phyloP scores from a whole-genome alignment of 2,329 filamentous ascomycete species.

The Phyllachora maydis region DNA sequence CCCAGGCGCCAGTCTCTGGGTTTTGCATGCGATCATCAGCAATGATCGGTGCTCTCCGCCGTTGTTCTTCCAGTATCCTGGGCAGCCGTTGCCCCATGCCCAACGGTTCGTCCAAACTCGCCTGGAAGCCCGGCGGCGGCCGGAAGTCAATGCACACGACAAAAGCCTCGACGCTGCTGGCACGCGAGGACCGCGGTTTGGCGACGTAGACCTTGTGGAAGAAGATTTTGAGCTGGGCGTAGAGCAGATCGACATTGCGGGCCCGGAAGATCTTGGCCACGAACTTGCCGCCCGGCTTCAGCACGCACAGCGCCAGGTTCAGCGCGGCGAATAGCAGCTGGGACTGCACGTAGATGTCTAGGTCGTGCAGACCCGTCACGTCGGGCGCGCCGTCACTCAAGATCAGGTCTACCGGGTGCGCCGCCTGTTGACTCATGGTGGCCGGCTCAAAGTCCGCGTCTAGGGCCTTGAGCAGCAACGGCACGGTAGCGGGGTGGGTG shows the following conservation, averaged over 20 bases:
- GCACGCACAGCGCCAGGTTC: slow-evolving; percentile 79
- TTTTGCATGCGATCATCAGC: slow-evolving; percentile 24
- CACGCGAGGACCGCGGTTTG: slow-evolving; percentile 85
- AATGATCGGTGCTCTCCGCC: slow-evolving; percentile 17
- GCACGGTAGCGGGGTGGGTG: slow-evolving; percentile 88
- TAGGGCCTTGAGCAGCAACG: slow-evolving; percentile 66
- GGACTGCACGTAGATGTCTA: slow-evolving; percentile 95
- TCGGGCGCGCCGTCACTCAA: slow-evolving; percentile 91
- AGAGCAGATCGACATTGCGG: slow-evolving; percentile 86
- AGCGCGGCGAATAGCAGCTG: slow-evolving; percentile 88
- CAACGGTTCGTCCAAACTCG: slow-evolving; percentile 56
- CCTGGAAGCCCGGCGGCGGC: slow-evolving; percentile 55
- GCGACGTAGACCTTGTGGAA: slow-evolving; percentile 77
- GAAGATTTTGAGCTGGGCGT: slow-evolving; percentile 80
- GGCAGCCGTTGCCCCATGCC: slow-evolving; percentile 38
- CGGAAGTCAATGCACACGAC: slow-evolving; percentile 84
- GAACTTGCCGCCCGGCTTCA: slow-evolving; percentile 85
- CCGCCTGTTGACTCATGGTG: slow-evolving; percentile 27
- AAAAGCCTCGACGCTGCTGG: slow-evolving; percentile 91
- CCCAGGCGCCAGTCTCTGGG: slow-evolving; percentile 20
- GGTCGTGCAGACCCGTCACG: slow-evolving; percentile 87
- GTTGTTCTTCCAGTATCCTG: slow-evolving; percentile 22
- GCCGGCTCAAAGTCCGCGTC: slow-evolving; percentile 45
- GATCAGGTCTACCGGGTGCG: slow-evolving; percentile 75
- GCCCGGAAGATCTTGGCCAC: slow-evolving; percentile 96